phyloP scores from a whole-genome alignment of 2,329 filamentous ascomycete genomes.

The Lasiodiplodia hormozganensis region DNA sequence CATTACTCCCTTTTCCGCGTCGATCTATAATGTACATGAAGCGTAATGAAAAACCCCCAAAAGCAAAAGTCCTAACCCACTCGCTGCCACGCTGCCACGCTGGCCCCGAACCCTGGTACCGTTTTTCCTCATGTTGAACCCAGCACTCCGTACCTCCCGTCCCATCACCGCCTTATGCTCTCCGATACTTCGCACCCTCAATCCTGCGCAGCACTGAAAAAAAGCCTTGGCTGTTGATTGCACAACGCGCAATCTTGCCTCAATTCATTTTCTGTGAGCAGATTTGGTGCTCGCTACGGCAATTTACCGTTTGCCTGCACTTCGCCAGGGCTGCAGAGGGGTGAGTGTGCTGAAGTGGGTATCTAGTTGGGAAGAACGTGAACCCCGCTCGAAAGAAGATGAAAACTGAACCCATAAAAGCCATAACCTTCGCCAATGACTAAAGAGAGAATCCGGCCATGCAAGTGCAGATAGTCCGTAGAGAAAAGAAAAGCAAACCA shows the following conservation, averaged over 20 bases:
- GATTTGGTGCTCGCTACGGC: background rate
- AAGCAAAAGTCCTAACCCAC: background rate
- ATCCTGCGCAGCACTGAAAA: slow-evolving; percentile 1
- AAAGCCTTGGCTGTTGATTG: background rate
- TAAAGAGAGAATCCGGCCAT: slow-evolving; percentile 23
- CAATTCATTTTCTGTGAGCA: slow-evolving; percentile 3
- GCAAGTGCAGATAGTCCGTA: slow-evolving; percentile 8
- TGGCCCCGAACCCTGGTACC: background rate
- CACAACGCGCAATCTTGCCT: slow-evolving; percentile 8
- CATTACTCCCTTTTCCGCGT: slow-evolving; percentile 14
- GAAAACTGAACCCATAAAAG: background rate
- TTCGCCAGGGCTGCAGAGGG: background rate
- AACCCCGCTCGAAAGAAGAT: slow-evolving; percentile 3
- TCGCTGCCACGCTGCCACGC: slow-evolving; percentile 9
- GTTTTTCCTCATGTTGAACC: slow-evolving; percentile 17
- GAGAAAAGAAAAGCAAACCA: background rate
- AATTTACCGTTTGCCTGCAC: background rate
- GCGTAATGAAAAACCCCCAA: background rate
- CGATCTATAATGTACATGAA: slow-evolving; percentile 25
- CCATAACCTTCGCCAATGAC: slow-evolving; percentile 11
- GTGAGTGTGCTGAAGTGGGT: slow-evolving; percentile 18
- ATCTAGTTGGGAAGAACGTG: slow-evolving; percentile 16
- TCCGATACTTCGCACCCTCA: background rate
- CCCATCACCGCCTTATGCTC: background rate
- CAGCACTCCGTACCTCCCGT: slow-evolving; percentile 1